These are phyloP conservation scores for Grifola frondosa DNA, from an alignment of 1,284 basidiomycete genomes.

Conservation along the genomic window DNA sequence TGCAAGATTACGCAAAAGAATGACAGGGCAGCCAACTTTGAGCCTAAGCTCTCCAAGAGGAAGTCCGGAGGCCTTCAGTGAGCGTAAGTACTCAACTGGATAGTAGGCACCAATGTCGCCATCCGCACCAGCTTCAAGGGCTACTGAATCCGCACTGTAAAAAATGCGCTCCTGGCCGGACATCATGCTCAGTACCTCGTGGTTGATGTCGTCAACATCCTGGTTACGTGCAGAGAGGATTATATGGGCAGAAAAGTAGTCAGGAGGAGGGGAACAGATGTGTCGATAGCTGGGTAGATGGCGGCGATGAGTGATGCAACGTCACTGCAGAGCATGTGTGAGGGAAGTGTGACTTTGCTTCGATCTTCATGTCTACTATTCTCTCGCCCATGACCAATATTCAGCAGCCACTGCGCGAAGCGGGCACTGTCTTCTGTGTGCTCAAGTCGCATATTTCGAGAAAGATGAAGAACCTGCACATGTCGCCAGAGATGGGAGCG, in stretches of 20 bases:
- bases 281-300: constrained; percentile 31
- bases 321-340: constrained; percentile 23
- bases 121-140: no score
- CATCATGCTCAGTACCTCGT: constrained; percentile 29
- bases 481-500: constrained; percentile 37
- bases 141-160: constrained; percentile 33
- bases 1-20: constrained; percentile 38
- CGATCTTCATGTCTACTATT: constrained; percentile 16
- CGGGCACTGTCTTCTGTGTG: constrained; percentile 19
- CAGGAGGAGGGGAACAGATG: constrained; percentile 22
- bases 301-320: constrained; percentile 28
- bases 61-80: constrained; percentile 23
- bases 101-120: no score
- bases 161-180: constrained; percentile 25
- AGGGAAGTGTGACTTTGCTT: constrained; percentile 29
- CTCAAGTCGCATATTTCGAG: constrained; percentile 39
- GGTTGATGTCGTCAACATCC: constrained; percentile 37
- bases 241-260: constrained; percentile 37
- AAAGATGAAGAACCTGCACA: constrained; percentile 30
- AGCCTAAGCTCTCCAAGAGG: constrained; percentile 29
- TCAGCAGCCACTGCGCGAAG: constrained; percentile 42
- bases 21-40: constrained; percentile 35
- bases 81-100: constrained; percentile 24
- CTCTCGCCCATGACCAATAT: constrained; percentile 38
- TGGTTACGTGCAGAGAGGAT: constrained; percentile 37